These are phyloP conservation scores for Torulaspora delbrueckii DNA, from an alignment of 805 yeast genomes.

Conservation along the genomic window DNA sequence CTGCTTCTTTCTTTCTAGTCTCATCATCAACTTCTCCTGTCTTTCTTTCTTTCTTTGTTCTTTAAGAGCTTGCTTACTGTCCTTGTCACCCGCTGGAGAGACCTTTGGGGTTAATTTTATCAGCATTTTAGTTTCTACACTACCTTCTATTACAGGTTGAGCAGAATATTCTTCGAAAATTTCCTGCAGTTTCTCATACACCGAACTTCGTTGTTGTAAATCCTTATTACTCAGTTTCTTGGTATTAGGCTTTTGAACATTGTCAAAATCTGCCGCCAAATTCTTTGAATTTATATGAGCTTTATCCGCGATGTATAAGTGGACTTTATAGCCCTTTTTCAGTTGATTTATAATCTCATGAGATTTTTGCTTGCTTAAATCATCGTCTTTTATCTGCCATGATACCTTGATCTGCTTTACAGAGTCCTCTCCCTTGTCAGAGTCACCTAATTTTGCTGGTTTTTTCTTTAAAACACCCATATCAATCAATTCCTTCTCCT, in stretches of 20 bases:
- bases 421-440: slow-evolving; percentile 27
- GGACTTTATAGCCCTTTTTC: slow-evolving; percentile 41
- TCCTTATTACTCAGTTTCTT: slow-evolving; percentile 34
- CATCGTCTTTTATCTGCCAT: slow-evolving; percentile 54
- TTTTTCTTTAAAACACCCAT: slow-evolving; percentile 19
- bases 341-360: slow-evolving; percentile 45
- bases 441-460: slow-evolving; percentile 10
- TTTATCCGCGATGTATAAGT: slow-evolving; percentile 41
- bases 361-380: slow-evolving; percentile 48
- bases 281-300: slow-evolving; percentile 19
- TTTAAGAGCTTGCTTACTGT: slow-evolving; percentile 33
- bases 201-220: slow-evolving; percentile 15
- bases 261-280: slow-evolving; percentile 30
- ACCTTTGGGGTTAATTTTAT: slow-evolving; percentile 26
- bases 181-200: slow-evolving; percentile 17
- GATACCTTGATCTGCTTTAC: slow-evolving; percentile 47
- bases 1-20: slow-evolving; percentile 24
- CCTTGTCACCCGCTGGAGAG: slow-evolving; percentile 17
- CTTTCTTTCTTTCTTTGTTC: slow-evolving; percentile 35
- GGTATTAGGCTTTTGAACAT: slow-evolving; percentile 21
- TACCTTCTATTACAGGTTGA: slow-evolving; percentile 31
- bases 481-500: slow-evolving; percentile 23
- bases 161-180: slow-evolving; percentile 28
- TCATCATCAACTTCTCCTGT: slow-evolving; percentile 31
- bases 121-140: slow-evolving; percentile 26